Percentiles rank a stretch among this genome's conserved stretches.
Evolutionary conservation across 2,329 filamentous ascomycete genomes (phyloP).

Genomic region (Colletotrichum neosansevieriae): DNA sequence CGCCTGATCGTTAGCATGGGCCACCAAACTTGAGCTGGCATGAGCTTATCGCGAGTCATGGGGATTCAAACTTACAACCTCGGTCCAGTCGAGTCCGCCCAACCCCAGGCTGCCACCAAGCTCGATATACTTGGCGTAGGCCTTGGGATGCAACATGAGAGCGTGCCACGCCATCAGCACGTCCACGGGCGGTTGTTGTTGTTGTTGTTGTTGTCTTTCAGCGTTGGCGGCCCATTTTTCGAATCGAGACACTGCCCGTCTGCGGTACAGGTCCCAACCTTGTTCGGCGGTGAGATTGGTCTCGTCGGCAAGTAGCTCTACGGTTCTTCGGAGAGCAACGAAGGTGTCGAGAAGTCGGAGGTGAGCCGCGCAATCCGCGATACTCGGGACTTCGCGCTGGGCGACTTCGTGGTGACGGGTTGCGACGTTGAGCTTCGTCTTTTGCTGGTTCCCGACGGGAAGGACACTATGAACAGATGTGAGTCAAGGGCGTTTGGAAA

Average conservation of each 20-base stretch:
- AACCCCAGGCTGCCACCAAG: slow-evolving; percentile 27
- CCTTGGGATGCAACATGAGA: slow-evolving; percentile 49
- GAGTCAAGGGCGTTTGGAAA: background rate
- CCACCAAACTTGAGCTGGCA: background rate
- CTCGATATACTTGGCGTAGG: slow-evolving; percentile 30
- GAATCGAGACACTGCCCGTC: slow-evolving; percentile 46
- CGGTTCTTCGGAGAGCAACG: slow-evolving; percentile 59
- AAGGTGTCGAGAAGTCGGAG: slow-evolving; percentile 71
- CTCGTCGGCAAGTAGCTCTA: slow-evolving; percentile 40
- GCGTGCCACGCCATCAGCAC: slow-evolving; percentile 54
- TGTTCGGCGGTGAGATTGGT: slow-evolving; percentile 17
- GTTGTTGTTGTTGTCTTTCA: slow-evolving; percentile 26
- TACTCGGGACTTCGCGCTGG: slow-evolving; percentile 39
- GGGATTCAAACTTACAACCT: slow-evolving; percentile 22
- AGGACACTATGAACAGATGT: background rate
- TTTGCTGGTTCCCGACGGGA: slow-evolving; percentile 17
- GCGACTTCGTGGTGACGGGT: background rate
- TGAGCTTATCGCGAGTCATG: background rate
- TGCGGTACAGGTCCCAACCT: slow-evolving; percentile 46
- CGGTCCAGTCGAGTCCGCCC: slow-evolving; percentile 29
- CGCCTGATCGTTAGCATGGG: background rate
- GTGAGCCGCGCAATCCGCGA: slow-evolving; percentile 63
- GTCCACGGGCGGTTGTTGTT: slow-evolving; percentile 45
- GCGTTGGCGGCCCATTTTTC: slow-evolving; percentile 19
- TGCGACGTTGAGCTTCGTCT: slow-evolving; percentile 3